Conservation (phyloP, 2,329 filamentous ascomycete species). For the Clonostachys byssicola region DNA sequence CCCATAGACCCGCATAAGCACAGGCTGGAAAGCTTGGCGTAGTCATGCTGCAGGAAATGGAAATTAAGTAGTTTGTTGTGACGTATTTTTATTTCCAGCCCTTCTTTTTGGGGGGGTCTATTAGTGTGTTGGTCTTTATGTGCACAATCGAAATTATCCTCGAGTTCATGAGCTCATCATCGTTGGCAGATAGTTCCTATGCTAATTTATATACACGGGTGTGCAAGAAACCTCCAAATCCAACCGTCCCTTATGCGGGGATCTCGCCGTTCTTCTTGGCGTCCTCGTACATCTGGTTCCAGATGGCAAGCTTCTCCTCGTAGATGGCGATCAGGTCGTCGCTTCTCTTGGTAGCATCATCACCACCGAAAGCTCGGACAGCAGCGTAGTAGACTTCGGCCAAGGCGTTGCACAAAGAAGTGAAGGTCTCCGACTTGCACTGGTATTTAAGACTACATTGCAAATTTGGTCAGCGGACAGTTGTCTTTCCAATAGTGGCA, state of each 20-base stretch:
- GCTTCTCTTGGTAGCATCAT: slow-evolving; percentile 10
- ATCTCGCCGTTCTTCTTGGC: slow-evolving; percentile 9
- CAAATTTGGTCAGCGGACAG: background rate
- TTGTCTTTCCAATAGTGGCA: background rate
- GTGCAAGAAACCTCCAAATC: too few relatives aligned
- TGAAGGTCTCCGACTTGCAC: slow-evolving; percentile 10
- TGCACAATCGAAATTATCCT: too few relatives aligned
- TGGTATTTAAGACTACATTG: slow-evolving; percentile 17
- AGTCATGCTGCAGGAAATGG: too few relatives aligned
- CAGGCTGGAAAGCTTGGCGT: too few relatives aligned
- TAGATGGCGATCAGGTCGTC: slow-evolving; percentile 20
- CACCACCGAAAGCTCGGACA: slow-evolving; percentile 20
- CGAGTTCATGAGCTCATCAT: too few relatives aligned
- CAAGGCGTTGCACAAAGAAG: slow-evolving; percentile 14
- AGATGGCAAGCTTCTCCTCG: slow-evolving; percentile 16
- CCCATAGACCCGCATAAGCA: too few relatives aligned
- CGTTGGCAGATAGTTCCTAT: too few relatives aligned
- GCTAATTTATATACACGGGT: too few relatives aligned
- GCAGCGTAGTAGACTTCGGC: slow-evolving; percentile 23
- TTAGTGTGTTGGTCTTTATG: too few relatives aligned
- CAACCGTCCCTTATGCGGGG: background rate
- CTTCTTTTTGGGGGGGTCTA: too few relatives aligned
- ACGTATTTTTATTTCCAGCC: too few relatives aligned
- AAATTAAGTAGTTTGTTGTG: too few relatives aligned
- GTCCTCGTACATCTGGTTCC: slow-evolving; percentile 16